phyloP scores from a whole-genome alignment of 768 basidiomycete genomes.

The Pseudohyphozyma bogoriensis region DNA sequence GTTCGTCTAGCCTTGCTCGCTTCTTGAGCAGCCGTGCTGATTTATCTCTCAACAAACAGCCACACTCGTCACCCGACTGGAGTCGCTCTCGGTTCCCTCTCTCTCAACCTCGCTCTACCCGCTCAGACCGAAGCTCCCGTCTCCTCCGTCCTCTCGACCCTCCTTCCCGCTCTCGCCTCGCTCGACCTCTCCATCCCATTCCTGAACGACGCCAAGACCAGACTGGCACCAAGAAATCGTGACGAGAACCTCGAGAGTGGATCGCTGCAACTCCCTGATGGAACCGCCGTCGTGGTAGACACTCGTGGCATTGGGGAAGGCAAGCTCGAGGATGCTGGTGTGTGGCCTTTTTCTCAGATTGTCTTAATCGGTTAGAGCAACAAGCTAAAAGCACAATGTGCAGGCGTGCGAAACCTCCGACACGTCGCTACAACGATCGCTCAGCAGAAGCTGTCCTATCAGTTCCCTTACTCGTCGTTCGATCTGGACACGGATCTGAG shows the following conservation, averaged over 20 bases:
- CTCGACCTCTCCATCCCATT: constrained; percentile 28
- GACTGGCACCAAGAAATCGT: constrained; percentile 18
- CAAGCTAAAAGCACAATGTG: neutral
- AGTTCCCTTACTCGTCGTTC: constrained; percentile 35
- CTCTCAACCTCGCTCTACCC: constrained; percentile 32
- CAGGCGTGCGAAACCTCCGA: constrained; percentile 34
- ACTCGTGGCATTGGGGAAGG: constrained; percentile 31
- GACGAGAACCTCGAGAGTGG: constrained; percentile 34
- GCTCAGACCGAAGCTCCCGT: neutral
- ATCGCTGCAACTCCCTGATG: constrained; percentile 28
- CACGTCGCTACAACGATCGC: constrained; percentile 27
- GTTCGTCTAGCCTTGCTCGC: neutral
- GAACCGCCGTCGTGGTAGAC: constrained; percentile 31
- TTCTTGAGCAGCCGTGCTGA: neutral
- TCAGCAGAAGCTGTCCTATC: constrained; percentile 33
- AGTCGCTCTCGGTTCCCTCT: constrained; percentile 31
- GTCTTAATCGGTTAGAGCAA: too few species aligned
- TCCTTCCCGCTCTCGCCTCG: constrained; percentile 25
- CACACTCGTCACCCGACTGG: constrained; percentile 30
- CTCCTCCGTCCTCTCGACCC: neutral
- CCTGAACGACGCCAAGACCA: constrained; percentile 27
- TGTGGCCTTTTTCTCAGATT: neutral
- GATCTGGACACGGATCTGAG: constrained; percentile 33
- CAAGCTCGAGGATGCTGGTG: constrained; percentile 32
- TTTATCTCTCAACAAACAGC: neutral